These are phyloP conservation scores for Fusarium piperis DNA, from an alignment of 2,329 filamentous ascomycete species.

Conservation along the genomic window DNA sequence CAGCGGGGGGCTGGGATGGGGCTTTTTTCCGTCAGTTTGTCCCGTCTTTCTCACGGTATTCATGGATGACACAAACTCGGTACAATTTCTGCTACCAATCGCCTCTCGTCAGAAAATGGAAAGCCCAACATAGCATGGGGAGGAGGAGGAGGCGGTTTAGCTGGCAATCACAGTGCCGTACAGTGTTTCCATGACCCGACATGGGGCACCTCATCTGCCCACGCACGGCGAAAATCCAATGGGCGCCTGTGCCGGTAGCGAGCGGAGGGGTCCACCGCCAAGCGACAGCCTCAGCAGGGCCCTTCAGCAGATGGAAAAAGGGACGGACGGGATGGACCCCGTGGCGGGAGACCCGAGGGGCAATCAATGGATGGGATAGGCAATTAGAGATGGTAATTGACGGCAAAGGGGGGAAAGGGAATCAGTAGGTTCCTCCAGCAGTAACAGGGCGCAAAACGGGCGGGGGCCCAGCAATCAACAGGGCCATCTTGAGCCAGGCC, in stretches of 20 bases:
- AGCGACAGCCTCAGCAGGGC: constrained; percentile 14
- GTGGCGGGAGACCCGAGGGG: constrained; percentile 16
- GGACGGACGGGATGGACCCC: neutral
- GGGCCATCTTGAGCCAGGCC: neutral
- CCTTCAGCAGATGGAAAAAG: neutral
- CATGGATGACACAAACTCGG: neutral
- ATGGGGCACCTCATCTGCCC: constrained; percentile 1
- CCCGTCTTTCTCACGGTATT: neutral
- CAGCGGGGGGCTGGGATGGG: neutral
- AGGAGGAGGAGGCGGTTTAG: neutral
- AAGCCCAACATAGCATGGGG: neutral
- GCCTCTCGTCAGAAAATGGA: neutral
- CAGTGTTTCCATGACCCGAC: constrained; percentile 24
- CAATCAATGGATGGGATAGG: neutral
- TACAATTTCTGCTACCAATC: neutral
- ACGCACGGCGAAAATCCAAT: constrained; percentile 5
- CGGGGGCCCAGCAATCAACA: constrained; percentile 7
- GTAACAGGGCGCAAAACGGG: constrained; percentile 25
- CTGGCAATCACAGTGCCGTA: constrained; percentile 15
- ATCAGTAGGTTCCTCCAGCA: constrained; percentile 13
- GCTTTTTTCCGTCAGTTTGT: neutral
- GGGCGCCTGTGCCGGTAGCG: constrained; percentile 23
- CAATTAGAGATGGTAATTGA: constrained; percentile 5
- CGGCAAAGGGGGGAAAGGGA: neutral
- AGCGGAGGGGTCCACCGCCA: constrained; percentile 11